phyloP scores from a whole-genome alignment of 768 basidiomycete genomes.

The Leucocoprinus birnbaumii region DNA sequence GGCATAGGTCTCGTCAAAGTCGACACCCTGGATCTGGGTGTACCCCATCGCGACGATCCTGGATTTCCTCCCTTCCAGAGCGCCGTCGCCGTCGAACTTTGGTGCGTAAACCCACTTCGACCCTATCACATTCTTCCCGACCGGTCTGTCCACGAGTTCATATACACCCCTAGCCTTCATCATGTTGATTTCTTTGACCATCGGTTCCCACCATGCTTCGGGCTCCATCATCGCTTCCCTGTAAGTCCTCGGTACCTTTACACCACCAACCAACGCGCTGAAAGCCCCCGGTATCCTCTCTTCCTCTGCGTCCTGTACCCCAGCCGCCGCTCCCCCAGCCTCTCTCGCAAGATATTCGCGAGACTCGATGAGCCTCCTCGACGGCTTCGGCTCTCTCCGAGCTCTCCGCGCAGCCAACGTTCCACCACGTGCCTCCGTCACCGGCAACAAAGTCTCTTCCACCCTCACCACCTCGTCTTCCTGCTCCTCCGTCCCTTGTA shows the following conservation, averaged over 20 bases:
- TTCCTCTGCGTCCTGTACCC: too few relatives aligned
- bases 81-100: constrained; percentile 27
- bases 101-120: constrained; percentile 10
- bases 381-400: neutral
- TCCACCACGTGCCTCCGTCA: too few relatives aligned
- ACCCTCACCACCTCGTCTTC: too few relatives aligned
- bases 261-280: too few relatives aligned
- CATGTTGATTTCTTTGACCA: neutral
- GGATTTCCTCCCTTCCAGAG: constrained; percentile 27
- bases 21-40: constrained; percentile 29
- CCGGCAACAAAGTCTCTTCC: too few relatives aligned
- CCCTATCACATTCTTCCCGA: neutral
- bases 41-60: constrained; percentile 39
- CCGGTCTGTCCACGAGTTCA: neutral
- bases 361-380: neutral
- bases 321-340: too few relatives aligned
- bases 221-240: neutral
- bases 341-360: neutral
- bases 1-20: constrained; percentile 20
- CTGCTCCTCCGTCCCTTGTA: too few relatives aligned
- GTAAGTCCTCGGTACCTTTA: neutral
- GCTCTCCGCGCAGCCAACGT: too few relatives aligned
- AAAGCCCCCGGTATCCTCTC: too few relatives aligned
- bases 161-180: neutral
- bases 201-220: neutral